Percentiles rank a stretch among this genome's conserved stretches.
phyloP scores from a whole-genome alignment of 2,329 filamentous ascomycete genomes.

The Ceratocystis colombiana region DNA sequence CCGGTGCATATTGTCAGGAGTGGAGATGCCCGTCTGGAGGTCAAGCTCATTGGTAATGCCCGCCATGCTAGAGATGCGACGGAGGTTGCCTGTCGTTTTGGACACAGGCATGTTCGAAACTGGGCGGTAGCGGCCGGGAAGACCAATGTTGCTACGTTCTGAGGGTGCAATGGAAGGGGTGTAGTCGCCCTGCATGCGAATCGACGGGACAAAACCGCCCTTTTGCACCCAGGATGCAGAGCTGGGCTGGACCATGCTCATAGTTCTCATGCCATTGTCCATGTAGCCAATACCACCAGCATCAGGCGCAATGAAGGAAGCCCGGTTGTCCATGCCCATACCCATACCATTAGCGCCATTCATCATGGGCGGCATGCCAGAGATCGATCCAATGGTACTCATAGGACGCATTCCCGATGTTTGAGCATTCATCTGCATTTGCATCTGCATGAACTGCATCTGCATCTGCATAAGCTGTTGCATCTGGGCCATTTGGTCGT shows the following conservation, averaged over 20 bases:
- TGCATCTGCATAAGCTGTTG: slow-evolving; percentile 52
- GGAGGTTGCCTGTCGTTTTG: slow-evolving; percentile 26
- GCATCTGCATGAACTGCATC: slow-evolving; percentile 86
- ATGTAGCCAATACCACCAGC: slow-evolving; percentile 38
- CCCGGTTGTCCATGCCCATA: slow-evolving; percentile 36
- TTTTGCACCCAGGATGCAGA: slow-evolving; percentile 47
- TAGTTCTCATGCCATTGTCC: slow-evolving; percentile 51
- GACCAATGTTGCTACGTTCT: slow-evolving; percentile 85
- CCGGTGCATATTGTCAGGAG: slow-evolving; percentile 35
- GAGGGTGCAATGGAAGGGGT: slow-evolving; percentile 88
- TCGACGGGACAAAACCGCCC: slow-evolving; percentile 41
- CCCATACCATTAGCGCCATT: slow-evolving; percentile 31
- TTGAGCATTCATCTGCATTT: slow-evolving; percentile 64
- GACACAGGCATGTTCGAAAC: slow-evolving; percentile 55
- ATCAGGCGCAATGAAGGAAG: slow-evolving; percentile 42
- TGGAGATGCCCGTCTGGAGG: slow-evolving; percentile 28
- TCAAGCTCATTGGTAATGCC: slow-evolving; percentile 27
- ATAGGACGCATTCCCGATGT: slow-evolving; percentile 21
- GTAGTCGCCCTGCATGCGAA: slow-evolving; percentile 51
- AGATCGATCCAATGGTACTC: slow-evolving; percentile 20
- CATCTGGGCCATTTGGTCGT: slow-evolving; percentile 34
- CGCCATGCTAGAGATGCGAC: slow-evolving; percentile 18
- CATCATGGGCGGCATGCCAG: slow-evolving; percentile 56
- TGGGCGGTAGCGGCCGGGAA: slow-evolving; percentile 81
- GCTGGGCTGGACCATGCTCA: slow-evolving; percentile 73